These are phyloP conservation scores for Mucor saturninus DNA, from an alignment of 371 early-diverging fungal species.

Conservation along the genomic window DNA sequence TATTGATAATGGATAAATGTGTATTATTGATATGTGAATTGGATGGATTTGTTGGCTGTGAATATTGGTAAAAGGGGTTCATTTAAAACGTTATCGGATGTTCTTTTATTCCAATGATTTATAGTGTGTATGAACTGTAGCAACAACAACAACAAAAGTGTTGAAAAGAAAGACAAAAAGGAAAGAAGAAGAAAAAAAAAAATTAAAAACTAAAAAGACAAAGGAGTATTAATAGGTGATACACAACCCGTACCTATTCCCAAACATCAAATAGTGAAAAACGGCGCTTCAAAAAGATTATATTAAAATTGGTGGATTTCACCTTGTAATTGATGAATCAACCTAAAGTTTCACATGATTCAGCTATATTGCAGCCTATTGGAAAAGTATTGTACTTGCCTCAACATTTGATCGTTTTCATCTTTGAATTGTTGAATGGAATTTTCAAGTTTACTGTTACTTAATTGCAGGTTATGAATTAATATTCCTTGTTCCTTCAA, in stretches of 20 bases:
- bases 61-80: constrained; percentile 8
- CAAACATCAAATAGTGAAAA: neutral
- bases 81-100: neutral
- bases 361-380: neutral
- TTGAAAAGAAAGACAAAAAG: constrained; percentile 4
- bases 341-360: neutral
- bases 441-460: constrained; percentile 24
- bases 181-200: neutral
- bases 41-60: constrained; percentile 24
- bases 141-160: neutral
- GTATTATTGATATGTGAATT: constrained; percentile 15
- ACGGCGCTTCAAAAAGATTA: neutral
- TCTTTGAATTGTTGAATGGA: constrained; percentile 28
- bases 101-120: neutral
- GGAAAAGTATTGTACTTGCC: constrained; percentile 26
- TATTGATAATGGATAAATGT: constrained; percentile 6
- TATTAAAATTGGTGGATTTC: constrained; percentile 8
- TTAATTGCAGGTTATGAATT: constrained; percentile 25
- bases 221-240: neutral
- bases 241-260: neutral
- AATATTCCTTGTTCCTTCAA: constrained; percentile 25
- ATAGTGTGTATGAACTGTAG: no score
- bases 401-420: constrained; percentile 50
- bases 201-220: neutral
- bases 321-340: constrained; percentile 2